Percentiles rank a stretch among this genome's conserved stretches.
phyloP scores from a whole-genome alignment of 1,284 basidiomycete genomes.

The Cryptococcus sp. region DNA sequence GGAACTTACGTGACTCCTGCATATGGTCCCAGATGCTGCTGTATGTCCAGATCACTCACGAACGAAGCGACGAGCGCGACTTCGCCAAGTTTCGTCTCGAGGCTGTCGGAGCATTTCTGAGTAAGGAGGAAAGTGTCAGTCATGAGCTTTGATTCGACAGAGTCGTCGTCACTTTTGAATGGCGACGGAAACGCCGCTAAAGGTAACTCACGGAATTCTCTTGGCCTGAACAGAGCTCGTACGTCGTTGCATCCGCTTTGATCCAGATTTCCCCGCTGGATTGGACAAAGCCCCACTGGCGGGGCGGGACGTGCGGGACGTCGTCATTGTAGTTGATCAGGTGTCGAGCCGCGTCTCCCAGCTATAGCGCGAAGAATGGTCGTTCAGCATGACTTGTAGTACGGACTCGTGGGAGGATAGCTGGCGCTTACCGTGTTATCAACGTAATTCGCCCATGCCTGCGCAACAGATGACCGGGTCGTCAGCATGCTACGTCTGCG shows the following conservation, averaged over 20 bases:
- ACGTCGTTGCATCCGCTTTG: conserved; percentile 4
- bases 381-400: background rate
- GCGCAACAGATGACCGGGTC: background rate
- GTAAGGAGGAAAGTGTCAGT: background rate
- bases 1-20: conserved; percentile 13
- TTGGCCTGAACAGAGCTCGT: conserved; percentile 26
- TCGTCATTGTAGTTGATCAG: conserved; percentile 30
- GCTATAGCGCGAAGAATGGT: conserved; percentile 1
- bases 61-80: conserved; percentile 10
- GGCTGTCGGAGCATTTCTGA: conserved; percentile 9
- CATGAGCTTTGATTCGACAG: background rate
- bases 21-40: conserved; percentile 14
- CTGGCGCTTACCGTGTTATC: conserved; percentile 20
- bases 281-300: conserved; percentile 21
- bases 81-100: conserved; percentile 2
- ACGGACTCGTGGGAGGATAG: background rate
- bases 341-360: conserved; percentile 18
- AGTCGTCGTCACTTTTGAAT: background rate
- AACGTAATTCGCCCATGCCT: conserved; percentile 30
- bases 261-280: conserved; percentile 30
- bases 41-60: conserved; percentile 2
- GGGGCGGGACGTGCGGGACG: conserved; percentile 33
- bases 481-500: too few species aligned
- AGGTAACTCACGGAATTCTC: conserved; percentile 18
- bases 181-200: background rate